Evolutionary conservation across 164 flowering plant genomes (phyloP), one percentile per base, ranked within the genome.

Genomic region (Kalanchoe fedtschenkoi): DNA sequence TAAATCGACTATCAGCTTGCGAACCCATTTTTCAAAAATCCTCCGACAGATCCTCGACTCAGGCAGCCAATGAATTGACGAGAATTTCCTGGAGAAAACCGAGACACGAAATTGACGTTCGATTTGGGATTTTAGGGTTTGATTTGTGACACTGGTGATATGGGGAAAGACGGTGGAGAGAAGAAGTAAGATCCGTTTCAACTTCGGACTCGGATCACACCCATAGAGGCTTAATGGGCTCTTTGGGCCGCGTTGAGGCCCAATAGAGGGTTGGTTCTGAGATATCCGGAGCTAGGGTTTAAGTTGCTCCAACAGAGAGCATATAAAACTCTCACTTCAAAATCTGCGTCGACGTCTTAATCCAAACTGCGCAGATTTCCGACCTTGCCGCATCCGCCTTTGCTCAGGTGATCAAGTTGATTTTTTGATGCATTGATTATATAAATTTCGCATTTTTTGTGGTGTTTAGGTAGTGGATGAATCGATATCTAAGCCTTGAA

Each of bases 131-230:
- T 51, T 11, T 13, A 17, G 56, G n/a, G 28, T 11, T 51, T 51
- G 39, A 37, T 37, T 37, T 37, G 11, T 3, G 10, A 1, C 39
- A 3, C 10, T 28, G 69, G 77, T n/a, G 73, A 69, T 83, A 58
- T 56, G 56, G 30, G 19, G 32, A 24, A 9, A 24, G 56, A 13
- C 16, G 54, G 11, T 79, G 86, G 28, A 68, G 30, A 19, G 5
- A 29, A 47, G n/a, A 7, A 4, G n/a, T n/a, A 47, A 47, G 15
- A 47, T 24, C 55, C 55, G 28, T 47, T 51, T 51, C 32, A 1
- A 17, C 3, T 2, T 26, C 56, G 56, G 39, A 37, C 11, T 14
- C 39, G 39, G 39, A 9, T 37, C 39, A 5, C 2, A 15, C 39
- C n/a, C n/a, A n/a, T n/a, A n/a, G 39, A 37, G 39, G 39, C 39